A percentile compares a stretch with the other conserved stretches of the same genome.
Evolutionary conservation across 2,329 filamentous ascomycete species (phyloP).

Genomic region (Pseudogymnoascus verrucosus): DNA sequence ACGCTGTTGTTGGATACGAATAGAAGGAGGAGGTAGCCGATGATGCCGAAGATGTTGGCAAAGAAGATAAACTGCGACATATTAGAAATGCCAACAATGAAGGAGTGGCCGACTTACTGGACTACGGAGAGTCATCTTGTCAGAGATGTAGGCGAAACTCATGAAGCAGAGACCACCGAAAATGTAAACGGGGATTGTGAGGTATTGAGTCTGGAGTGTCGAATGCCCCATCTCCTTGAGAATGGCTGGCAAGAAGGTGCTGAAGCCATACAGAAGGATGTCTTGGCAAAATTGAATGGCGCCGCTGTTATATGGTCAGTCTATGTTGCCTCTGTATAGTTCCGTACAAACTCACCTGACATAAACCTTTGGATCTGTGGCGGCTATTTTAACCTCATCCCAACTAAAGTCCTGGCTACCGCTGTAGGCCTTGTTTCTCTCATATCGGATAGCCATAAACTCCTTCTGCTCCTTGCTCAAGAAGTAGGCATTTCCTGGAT

Average conservation of each 20-base stretch:
- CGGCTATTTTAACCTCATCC: conserved; percentile 38
- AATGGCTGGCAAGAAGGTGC: conserved; percentile 36
- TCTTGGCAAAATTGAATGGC: conserved; percentile 6
- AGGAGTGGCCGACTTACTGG: not conserved
- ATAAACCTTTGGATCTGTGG: conserved; percentile 37
- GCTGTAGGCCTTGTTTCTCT: conserved; percentile 39
- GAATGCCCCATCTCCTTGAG: conserved; percentile 34
- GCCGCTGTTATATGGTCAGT: no score
- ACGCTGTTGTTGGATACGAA: conserved; percentile 40
- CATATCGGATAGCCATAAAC: conserved; percentile 41
- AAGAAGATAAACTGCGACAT: conserved; percentile 28
- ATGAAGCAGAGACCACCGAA: conserved; percentile 41
- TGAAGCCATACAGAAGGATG: conserved; percentile 24
- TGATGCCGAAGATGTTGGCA: conserved; percentile 36
- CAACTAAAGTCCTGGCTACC: conserved; percentile 41
- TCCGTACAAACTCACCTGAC: not conserved
- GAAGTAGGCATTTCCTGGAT: conserved; percentile 39
- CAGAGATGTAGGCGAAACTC: conserved; percentile 36
- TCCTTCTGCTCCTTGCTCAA: conserved; percentile 37
- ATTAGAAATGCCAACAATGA: not conserved
- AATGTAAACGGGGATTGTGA: conserved; percentile 39
- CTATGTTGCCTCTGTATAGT: no score
- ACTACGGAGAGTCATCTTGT: conserved; percentile 28
- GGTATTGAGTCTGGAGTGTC: conserved; percentile 31
- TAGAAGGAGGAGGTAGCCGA: conserved; percentile 43